Base-by-base conservation (phyloP, 1,284 basidiomycete species). In the Cutaneotrichosporon cavernicola region DNA sequence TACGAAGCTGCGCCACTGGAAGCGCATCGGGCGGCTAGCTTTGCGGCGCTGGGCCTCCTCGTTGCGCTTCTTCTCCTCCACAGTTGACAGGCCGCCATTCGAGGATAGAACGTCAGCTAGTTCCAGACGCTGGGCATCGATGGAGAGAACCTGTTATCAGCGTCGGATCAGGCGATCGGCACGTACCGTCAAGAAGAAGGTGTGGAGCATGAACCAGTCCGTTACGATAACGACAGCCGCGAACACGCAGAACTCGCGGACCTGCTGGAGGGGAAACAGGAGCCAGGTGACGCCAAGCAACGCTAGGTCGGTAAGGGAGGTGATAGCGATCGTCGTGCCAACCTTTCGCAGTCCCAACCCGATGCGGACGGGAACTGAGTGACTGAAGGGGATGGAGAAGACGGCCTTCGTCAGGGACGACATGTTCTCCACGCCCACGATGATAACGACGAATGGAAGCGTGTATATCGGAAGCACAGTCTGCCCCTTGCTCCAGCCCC, bases 341-440 rank as follows among this genome's bases (percentile, higher is more conserved):
- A 90, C 93, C 57, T 88, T 86, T 71, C 89, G 89, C 31, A 98
- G 83, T 4, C 94, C 96, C 65, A 90, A 86, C 0, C 92, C 93
- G 62, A 98, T 91, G 32, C 96, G 88, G 69, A 93, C 90, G 68
- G 96, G 93, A 13, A 98, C 94, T 0, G 94, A 88, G 38, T 97
- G 84, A 1, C 90, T 88, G 53, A 98, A 89, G 3, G 92, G 89
- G 1, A 96, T 97, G 70, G 87, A 90, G 26, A 90, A 88, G 46
- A 99, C 91, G 0, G 93, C 92, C 72, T 92, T 88, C 22, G 92
- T 89, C 74, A 99, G 83, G 72, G 89, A 90, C 76, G 92, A 92
- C 95, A 98, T 98, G 74, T 97, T 97, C 81, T 98, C 96, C 2
- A 92, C 90, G 10, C 96, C 96, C 21, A 97, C 91, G 70, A 98